Base-by-base conservation (phyloP, 2,329 filamentous ascomycete species). In the Calycina herbarum region DNA sequence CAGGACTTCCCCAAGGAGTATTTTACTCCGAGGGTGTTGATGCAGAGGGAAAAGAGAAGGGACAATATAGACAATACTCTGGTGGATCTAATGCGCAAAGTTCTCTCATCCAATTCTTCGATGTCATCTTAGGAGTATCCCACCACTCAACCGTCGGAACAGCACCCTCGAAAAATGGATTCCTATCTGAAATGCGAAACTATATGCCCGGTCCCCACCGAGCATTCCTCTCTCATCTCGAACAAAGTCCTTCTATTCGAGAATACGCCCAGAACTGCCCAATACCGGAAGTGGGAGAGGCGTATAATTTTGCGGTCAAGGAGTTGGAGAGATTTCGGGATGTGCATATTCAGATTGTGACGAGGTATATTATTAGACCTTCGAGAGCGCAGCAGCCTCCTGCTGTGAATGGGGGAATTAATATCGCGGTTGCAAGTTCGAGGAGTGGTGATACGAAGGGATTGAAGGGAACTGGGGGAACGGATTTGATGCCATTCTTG, bases 41-140 rank as follows among this genome's bases (percentile, higher is more conserved):
- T 75, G 92, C 96, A 70, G 85, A 91, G 64, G 90, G 89, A 0
- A 81, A 86, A 2, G 89, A 87, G 1, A 81, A 81, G 15, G 85
- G 88, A 0, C 79, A 84, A 42, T 96, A 93, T 83, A 83, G 88
- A 20, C 89, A 94, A 71, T 90, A 91, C 65, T 86, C 91, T n/a
- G 94, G 94, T 20, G 94, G 94, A 4, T 96, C 92, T 76, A 97
- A 97, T 73, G 94, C 94, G 0, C 94, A 98, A 77, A 94, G 91
- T 77, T 96, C 92, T 0, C 82, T 97, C 54, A 93, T 98, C 66
- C 93, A 97, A 73, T 95, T 97, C 80, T 93, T 97, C 77, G 94
- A 98, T 75, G 85, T 96, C 15, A 86, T 93, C 0, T 83, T 98
- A 0, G 92, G 93, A 1, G 84, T 98, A 15, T 89, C 96, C 73